Evolutionary conservation across 352 stramenopile species (phyloP).

Genomic region (Globisporangium ultimum): DNA sequence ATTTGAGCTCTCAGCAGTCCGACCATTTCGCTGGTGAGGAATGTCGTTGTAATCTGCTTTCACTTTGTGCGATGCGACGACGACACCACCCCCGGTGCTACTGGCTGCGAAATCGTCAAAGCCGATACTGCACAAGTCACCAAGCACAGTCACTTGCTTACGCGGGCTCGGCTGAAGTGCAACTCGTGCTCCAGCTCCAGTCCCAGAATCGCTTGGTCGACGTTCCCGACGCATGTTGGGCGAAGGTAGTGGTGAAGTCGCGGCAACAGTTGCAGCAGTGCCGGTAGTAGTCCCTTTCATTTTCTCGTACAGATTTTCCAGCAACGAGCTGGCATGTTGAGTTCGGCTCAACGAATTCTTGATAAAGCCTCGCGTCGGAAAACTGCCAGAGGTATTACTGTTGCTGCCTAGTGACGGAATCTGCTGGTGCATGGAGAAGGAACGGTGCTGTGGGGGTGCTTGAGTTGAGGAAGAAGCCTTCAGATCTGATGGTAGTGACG

Average conservation of each 20-base stretch:
- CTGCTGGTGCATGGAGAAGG: constrained; percentile 1
- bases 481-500: not conserved
- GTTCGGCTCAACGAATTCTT: constrained; percentile 6
- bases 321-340: constrained; percentile 8
- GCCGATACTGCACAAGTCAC: constrained; percentile 11
- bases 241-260: constrained; percentile 3
- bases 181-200: constrained; percentile 1
- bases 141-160: not conserved
- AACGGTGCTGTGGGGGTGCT: constrained; percentile 9
- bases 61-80: not conserved
- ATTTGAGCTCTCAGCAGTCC: not conserved
- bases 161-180: constrained; percentile 20
- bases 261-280: not conserved
- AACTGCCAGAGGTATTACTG: too few relatives aligned
- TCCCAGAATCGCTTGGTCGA: not conserved
- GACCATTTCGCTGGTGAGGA: not conserved
- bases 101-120: constrained; percentile 29
- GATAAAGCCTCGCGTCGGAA: not conserved
- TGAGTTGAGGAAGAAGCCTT: not conserved
- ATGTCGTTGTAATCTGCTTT: not conserved
- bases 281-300: constrained; percentile 5
- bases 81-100: not conserved
- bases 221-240: not conserved
- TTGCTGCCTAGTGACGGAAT: not conserved
- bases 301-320: constrained; percentile 12